A percentile compares a stretch with the other conserved stretches of the same genome.
Conservation (phyloP, 768 basidiomycete genomes). For the Lactarius pseudohatsudake region DNA sequence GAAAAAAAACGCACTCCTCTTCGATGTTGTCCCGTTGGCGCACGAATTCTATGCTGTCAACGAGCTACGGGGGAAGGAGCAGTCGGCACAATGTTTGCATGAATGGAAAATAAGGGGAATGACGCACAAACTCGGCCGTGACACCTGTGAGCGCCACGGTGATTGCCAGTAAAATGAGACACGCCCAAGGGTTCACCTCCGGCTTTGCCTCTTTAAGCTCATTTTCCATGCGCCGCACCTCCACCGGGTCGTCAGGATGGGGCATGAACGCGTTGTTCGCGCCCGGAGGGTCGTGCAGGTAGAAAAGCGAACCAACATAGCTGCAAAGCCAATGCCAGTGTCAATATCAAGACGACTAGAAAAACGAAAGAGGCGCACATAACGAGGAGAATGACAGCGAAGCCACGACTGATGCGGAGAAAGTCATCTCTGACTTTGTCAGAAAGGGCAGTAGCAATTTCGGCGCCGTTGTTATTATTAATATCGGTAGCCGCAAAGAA, state of each 20-base stretch:
- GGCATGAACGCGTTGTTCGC: conserved; percentile 35
- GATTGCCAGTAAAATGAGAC: conserved; percentile 50
- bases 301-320: conserved; percentile 67
- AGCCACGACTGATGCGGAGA: conserved; percentile 62
- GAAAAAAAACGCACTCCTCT: no score
- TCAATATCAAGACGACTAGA: neutral
- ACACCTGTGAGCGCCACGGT: conserved; percentile 62
- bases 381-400: conserved; percentile 60
- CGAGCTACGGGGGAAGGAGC: conserved; percentile 43
- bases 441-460: conserved; percentile 36
- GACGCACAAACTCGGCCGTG: conserved; percentile 68
- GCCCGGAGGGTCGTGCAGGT: conserved; percentile 69
- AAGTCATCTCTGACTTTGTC: conserved; percentile 49
- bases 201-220: conserved; percentile 51
- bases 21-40: conserved; percentile 43
- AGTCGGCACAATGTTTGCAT: neutral
- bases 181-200: conserved; percentile 62
- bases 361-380: conserved; percentile 43
- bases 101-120: neutral
- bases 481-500: conserved; percentile 63
- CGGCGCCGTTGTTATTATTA: conserved; percentile 34
- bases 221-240: conserved; percentile 36
- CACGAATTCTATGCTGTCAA: conserved; percentile 61
- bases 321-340: conserved; percentile 35
- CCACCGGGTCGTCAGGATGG: conserved; percentile 42